Percentiles rank a stretch among this genome's conserved stretches.
These are phyloP conservation scores for Saturnispora diversa DNA, from an alignment of 805 yeast genomes.

Conservation along the genomic window DNA sequence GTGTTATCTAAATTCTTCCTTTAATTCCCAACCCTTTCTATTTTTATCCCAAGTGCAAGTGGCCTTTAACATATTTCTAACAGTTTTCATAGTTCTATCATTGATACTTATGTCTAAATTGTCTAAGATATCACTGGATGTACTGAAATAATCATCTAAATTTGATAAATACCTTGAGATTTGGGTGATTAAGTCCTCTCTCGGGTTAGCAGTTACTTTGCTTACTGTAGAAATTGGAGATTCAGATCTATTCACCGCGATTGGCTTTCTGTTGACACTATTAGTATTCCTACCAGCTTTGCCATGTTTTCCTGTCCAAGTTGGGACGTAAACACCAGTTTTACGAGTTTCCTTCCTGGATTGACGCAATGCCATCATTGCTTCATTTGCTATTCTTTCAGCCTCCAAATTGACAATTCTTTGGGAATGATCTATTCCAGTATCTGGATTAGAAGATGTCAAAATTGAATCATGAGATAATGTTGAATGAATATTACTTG, in stretches of 20 bases:
- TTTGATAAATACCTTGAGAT: constrained; percentile 26
- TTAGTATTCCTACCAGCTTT: constrained; percentile 78
- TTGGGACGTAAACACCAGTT: constrained; percentile 67
- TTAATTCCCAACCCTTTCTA: constrained; percentile 57
- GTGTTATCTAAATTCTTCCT: constrained; percentile 39
- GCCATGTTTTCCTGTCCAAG: constrained; percentile 95
- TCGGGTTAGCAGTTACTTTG: constrained; percentile 4
- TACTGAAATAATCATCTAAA: constrained; percentile 26
- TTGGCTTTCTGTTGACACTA: no score
- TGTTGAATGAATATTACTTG: constrained; percentile 62
- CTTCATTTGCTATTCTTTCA: constrained; percentile 48
- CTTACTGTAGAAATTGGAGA: constrained; percentile 32
- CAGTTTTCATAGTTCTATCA: constrained; percentile 48
- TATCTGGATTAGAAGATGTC: constrained; percentile 27
- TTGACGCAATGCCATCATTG: constrained; percentile 50
- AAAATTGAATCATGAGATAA: constrained; percentile 74
- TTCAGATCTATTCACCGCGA: background rate
- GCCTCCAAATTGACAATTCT: constrained; percentile 59
- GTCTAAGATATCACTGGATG: constrained; percentile 26
- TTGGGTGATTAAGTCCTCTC: constrained; percentile 17
- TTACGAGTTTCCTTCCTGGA: constrained; percentile 47
- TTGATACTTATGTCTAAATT: constrained; percentile 30
- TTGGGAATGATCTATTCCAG: constrained; percentile 40
- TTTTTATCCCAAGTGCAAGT: constrained; percentile 61
- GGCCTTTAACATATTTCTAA: constrained; percentile 60